phyloP scores from a whole-genome alignment of 2,329 filamentous ascomycete species.

The Cryphonectria japonica region DNA sequence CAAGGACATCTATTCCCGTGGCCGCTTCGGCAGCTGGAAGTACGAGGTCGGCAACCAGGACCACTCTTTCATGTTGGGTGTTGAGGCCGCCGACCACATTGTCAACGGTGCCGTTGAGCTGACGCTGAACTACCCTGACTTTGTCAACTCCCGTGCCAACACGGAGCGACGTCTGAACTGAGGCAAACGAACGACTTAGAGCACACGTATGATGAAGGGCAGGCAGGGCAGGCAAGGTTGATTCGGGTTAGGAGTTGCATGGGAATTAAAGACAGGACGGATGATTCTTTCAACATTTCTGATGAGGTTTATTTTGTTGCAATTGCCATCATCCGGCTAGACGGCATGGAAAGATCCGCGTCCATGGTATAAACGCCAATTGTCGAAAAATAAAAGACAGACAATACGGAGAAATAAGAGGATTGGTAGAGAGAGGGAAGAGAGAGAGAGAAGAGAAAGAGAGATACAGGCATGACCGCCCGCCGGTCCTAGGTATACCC shows the following conservation, averaged over 20 bases:
- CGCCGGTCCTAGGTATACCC: slow-evolving; percentile 20
- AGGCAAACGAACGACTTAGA: background rate
- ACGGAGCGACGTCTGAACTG: slow-evolving; percentile 59
- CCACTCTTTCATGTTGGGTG: slow-evolving; percentile 96
- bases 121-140: slow-evolving; percentile 95
- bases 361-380: slow-evolving; percentile 7
- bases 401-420: slow-evolving; percentile 11
- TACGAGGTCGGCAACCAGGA: slow-evolving; percentile 97
- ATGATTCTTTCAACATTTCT: slow-evolving; percentile 23
- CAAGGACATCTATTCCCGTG: slow-evolving; percentile 91
- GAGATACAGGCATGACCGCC: slow-evolving; percentile 16
- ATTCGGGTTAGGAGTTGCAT: slow-evolving; percentile 30
- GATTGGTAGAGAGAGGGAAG: slow-evolving; percentile 14
- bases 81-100: slow-evolving; percentile 90
- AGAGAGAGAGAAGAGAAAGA: slow-evolving; percentile 12
- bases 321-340: slow-evolving; percentile 19
- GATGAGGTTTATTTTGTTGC: slow-evolving; percentile 17
- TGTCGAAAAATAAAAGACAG: slow-evolving; percentile 1
- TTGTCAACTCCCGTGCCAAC: slow-evolving; percentile 82
- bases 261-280: slow-evolving; percentile 25
- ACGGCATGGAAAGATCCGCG: slow-evolving; percentile 16
- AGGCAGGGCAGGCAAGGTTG: slow-evolving; percentile 25
- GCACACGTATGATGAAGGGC: slow-evolving; percentile 25
- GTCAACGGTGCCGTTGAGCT: slow-evolving; percentile 87
- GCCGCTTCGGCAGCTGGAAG: slow-evolving; percentile 96